phyloP scores from a whole-genome alignment of 768 basidiomycete genomes.

The Russula foetens region DNA sequence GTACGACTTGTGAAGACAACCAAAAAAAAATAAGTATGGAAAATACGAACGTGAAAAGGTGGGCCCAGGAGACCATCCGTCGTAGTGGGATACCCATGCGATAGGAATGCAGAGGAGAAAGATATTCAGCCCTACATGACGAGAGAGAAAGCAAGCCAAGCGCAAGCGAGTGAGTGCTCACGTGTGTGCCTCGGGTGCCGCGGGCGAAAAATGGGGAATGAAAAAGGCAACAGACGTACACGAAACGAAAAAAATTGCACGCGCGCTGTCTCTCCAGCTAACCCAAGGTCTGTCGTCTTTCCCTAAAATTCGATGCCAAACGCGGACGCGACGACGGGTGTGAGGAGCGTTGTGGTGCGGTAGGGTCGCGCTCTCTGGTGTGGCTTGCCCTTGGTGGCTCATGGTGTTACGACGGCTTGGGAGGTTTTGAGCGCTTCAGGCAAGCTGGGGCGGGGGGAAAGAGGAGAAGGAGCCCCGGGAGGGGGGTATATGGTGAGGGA shows the following conservation, averaged over 20 bases:
- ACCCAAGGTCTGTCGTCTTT: slow-evolving; percentile 4
- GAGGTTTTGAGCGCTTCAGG: neutral
- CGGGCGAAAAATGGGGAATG: neutral
- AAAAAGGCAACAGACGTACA: neutral
- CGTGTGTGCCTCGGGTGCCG: too few species aligned
- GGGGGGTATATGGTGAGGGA: neutral
- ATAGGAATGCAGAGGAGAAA: slow-evolving; percentile 23
- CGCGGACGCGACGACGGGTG: neutral
- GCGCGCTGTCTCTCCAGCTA: slow-evolving; percentile 6
- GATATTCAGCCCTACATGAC: slow-evolving; percentile 19
- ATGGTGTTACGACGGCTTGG: neutral
- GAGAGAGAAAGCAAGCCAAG: too few species aligned
- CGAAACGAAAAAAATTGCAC: slow-evolving; percentile 7
- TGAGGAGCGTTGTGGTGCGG: neutral
- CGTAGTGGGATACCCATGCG: slow-evolving; percentile 26
- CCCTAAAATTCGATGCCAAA: slow-evolving; percentile 16
- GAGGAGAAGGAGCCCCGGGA: neutral
- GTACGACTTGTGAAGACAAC: neutral
- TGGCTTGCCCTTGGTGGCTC: neutral
- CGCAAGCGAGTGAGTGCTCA: neutral
- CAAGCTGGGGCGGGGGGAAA: neutral
- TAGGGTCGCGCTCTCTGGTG: neutral
- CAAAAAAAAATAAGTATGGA: neutral
- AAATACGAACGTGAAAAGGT: slow-evolving; percentile 22
- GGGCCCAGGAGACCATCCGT: slow-evolving; percentile 8